These are phyloP conservation scores for Podospora comata DNA, from an alignment of 495 filamentous ascomycete genomes.

Conservation along the genomic window DNA sequence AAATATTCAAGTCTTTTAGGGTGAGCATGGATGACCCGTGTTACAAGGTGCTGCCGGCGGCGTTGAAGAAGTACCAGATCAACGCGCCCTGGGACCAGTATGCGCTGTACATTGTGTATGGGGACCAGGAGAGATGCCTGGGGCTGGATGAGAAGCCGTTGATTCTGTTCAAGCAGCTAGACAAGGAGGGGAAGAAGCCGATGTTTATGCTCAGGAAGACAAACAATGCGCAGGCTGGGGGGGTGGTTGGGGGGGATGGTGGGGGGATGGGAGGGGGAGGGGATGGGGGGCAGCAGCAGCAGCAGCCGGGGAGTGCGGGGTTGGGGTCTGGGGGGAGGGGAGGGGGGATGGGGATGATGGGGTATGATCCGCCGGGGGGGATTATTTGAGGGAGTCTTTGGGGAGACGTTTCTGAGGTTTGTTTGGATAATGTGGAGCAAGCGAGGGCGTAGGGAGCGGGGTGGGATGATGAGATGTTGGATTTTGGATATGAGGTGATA, in stretches of 20 bases:
- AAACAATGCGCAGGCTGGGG: slow-evolving; percentile 42
- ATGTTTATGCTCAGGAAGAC: slow-evolving; percentile 96
- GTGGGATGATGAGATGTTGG: too few species aligned
- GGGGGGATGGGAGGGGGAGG: slow-evolving; percentile 28
- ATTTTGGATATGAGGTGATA: too few species aligned
- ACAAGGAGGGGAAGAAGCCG: slow-evolving; percentile 93
- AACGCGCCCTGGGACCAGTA: slow-evolving; percentile 96
- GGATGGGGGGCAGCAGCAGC: slow-evolving; percentile 17
- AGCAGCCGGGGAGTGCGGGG: slow-evolving; percentile 48
- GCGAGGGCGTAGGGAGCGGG: too few species aligned
- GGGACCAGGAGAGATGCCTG: slow-evolving; percentile 92
- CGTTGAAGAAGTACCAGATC: slow-evolving; percentile 97
- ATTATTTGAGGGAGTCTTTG: slow-evolving; percentile 43
- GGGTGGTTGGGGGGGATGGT: slow-evolving; percentile 36
- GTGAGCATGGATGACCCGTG: slow-evolving; percentile 98
- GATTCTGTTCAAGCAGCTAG: slow-evolving; percentile 93
- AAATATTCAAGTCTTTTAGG: slow-evolving; percentile 97
- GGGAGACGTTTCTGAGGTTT: too few species aligned
- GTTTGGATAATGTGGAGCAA: neutral
- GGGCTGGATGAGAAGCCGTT: slow-evolving; percentile 89
- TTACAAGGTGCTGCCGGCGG: slow-evolving; percentile 93
- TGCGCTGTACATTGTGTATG: slow-evolving; percentile 95
- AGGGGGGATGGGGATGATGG: slow-evolving; percentile 29
- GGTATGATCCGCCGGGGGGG: slow-evolving; percentile 54
- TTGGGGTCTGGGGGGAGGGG: slow-evolving; percentile 35